These are phyloP conservation scores for Anthostomella pinea DNA, from an alignment of 2,329 filamentous ascomycete species.

Conservation along the genomic window DNA sequence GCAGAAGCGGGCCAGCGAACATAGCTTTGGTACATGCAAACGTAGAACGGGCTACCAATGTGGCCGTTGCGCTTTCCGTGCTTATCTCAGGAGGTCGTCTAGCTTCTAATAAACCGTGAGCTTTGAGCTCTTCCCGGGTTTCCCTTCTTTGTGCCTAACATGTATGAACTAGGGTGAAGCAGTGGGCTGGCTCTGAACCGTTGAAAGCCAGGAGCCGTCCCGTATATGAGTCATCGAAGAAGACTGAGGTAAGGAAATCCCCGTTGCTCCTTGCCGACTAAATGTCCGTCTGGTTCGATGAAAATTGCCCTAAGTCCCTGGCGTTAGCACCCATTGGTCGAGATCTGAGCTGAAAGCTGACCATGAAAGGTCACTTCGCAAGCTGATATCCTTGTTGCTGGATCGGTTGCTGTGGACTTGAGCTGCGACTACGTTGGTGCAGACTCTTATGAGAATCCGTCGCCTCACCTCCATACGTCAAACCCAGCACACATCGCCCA, in stretches of 20 bases:
- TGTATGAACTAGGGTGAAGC: slow-evolving; percentile 20
- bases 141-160: slow-evolving; percentile 17
- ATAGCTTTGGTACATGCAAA: slow-evolving; percentile 56
- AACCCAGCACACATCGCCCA: slow-evolving; percentile 81
- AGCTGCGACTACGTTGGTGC: slow-evolving; percentile 68
- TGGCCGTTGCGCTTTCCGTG: slow-evolving; percentile 52
- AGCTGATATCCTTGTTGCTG: slow-evolving; percentile 77
- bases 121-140: slow-evolving; percentile 17
- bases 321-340: not conserved
- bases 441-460: slow-evolving; percentile 25
- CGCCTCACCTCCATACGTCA: slow-evolving; percentile 69
- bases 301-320: not conserved
- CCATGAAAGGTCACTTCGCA: slow-evolving; percentile 21
- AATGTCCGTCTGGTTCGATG: not conserved
- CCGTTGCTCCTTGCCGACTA: not conserved
- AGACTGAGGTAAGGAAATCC: slow-evolving; percentile 21
- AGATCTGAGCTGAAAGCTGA: slow-evolving; percentile 15
- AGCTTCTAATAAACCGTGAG: slow-evolving; percentile 29
- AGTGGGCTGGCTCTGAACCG: slow-evolving; percentile 8
- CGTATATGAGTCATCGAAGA: slow-evolving; percentile 10
- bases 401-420: slow-evolving; percentile 85
- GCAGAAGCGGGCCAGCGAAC: slow-evolving; percentile 72
- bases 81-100: slow-evolving; percentile 34
- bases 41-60: slow-evolving; percentile 51
- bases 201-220: slow-evolving; percentile 9